Evolutionary conservation across 192 early-diverging fungal genomes (phyloP).

Genomic region (Backusella psychrophila): DNA sequence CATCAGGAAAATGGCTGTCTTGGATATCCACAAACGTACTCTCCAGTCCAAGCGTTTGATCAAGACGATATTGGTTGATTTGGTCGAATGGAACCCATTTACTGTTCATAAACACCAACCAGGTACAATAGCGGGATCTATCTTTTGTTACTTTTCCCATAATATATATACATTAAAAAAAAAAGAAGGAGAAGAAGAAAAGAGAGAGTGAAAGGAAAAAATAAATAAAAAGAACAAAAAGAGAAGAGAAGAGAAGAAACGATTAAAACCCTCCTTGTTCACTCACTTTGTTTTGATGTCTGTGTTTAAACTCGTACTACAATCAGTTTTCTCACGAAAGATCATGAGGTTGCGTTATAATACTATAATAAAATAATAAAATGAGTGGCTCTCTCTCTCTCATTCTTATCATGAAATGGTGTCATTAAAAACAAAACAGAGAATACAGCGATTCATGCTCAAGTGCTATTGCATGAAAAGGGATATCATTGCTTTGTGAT

Average conservation of each 20-base stretch:
- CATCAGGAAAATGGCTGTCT: constrained; percentile 22
- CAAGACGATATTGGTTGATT: constrained; percentile 18
- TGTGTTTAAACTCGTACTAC: background rate
- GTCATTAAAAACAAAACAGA: background rate
- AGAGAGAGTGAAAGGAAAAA: background rate
- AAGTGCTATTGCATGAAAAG: background rate
- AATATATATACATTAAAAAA: constrained; percentile 4
- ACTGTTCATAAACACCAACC: constrained; percentile 23
- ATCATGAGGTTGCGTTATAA: background rate
- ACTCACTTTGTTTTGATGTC: constrained; percentile 1
- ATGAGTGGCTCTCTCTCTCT: background rate
- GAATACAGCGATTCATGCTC: background rate
- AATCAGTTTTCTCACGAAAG: constrained; percentile 8
- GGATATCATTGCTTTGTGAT: too few relatives aligned
- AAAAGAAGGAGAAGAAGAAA: background rate
- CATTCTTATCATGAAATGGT: background rate
- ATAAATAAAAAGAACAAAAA: background rate
- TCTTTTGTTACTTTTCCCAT: constrained; percentile 1
- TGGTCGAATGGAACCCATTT: constrained; percentile 25
- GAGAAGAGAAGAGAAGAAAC: background rate
- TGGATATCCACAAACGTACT: constrained; percentile 28
- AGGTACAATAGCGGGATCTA: constrained; percentile 4
- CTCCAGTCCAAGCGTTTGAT: constrained; percentile 21
- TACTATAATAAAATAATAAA: background rate
- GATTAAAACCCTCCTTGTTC: background rate